Evolutionary conservation across 345 rosid genomes (phyloP).

Genomic region (Linum trigynum): DNA sequence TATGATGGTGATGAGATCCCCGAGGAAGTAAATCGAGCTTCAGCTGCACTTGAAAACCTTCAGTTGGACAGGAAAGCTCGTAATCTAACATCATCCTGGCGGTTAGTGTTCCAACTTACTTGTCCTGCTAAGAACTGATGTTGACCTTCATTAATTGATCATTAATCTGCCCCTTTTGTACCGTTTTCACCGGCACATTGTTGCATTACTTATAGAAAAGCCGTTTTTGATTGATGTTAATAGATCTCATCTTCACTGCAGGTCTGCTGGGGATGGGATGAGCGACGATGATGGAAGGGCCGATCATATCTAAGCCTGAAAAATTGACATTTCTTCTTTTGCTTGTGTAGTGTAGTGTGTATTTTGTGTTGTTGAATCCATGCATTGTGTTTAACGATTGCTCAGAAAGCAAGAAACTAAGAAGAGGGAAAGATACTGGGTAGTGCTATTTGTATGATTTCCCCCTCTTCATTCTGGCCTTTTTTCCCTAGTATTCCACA

Average conservation of each 20-base stretch:
- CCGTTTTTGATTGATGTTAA: too few species aligned
- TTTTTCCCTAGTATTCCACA: too few species aligned
- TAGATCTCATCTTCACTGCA: neutral
- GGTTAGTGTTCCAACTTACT: constrained; percentile 36
- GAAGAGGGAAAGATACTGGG: neutral
- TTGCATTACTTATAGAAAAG: too few species aligned
- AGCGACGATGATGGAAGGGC: neutral
- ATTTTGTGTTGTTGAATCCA: neutral
- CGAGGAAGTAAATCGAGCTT: constrained; percentile 70
- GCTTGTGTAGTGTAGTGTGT: neutral
- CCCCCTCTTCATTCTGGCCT: neutral
- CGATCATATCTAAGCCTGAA: neutral
- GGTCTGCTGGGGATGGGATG: neutral
- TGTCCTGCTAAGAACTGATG: neutral
- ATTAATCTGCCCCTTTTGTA: neutral
- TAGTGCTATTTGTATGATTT: neutral
- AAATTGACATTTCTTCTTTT: neutral
- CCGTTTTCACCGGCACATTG: too few species aligned
- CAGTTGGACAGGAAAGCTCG: constrained; percentile 87
- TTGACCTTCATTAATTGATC: neutral
- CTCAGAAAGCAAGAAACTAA: too few species aligned
- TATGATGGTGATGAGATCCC: constrained; percentile 50
- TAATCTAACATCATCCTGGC: constrained; percentile 82
- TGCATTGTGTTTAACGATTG: too few species aligned
- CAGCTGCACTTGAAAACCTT: constrained; percentile 81